phyloP scores from a whole-genome alignment of 192 early-diverging fungal species.

The Chytriomyces confervae region DNA sequence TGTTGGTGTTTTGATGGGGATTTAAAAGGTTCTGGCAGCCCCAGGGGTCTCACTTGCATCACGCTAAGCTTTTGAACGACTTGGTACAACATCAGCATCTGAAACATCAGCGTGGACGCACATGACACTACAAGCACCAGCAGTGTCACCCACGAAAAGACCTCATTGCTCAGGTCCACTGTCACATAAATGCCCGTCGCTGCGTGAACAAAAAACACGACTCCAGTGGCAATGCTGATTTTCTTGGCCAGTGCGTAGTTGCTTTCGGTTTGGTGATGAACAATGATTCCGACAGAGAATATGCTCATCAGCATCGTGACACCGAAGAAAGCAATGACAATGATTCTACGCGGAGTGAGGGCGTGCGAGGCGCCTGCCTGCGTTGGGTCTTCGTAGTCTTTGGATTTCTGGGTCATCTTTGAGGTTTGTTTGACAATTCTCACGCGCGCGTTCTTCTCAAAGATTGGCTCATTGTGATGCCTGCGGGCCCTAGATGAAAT shows the following conservation, averaged over 20 bases:
- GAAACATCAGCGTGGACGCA: background rate
- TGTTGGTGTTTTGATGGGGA: too few species aligned
- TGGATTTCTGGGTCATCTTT: too few species aligned
- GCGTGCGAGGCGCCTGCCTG: too few species aligned
- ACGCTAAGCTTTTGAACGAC: conserved; percentile 5
- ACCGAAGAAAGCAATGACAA: background rate
- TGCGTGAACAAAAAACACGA: conserved; percentile 12
- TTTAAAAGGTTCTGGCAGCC: too few species aligned
- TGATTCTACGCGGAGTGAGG: background rate
- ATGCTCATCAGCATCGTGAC: background rate
- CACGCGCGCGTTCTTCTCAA: too few species aligned
- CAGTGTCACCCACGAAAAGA: background rate
- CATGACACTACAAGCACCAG: conserved; percentile 3
- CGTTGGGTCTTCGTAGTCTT: too few species aligned
- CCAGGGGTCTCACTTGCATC: background rate
- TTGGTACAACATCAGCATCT: conserved; percentile 1
- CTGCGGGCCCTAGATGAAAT: too few species aligned
- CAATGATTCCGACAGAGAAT: background rate
- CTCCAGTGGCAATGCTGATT: background rate
- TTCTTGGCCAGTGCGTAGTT: background rate
- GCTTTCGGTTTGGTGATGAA: background rate
- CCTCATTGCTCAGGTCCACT: background rate
- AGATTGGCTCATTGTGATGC: too few species aligned
- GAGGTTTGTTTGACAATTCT: too few species aligned
- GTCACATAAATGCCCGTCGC: conserved; percentile 1